phyloP scores from a whole-genome alignment of 2,329 filamentous ascomycete genomes.

The Paramyrothecium roridum region DNA sequence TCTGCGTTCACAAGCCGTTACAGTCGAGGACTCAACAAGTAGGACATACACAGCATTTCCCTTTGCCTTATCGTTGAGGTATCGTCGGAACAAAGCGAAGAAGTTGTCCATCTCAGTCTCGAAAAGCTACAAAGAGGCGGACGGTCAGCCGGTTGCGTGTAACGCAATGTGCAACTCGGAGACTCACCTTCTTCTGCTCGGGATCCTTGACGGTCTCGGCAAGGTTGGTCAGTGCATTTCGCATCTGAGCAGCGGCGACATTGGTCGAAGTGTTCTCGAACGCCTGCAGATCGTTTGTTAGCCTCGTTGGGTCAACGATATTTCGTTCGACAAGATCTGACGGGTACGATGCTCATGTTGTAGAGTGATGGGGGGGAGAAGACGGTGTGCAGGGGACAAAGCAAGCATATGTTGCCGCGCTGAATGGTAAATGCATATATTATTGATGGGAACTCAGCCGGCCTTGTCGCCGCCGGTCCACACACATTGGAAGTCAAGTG shows the following conservation, averaged over 20 bases:
- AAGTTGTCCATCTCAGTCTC: conserved; percentile 99
- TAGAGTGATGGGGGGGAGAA: neutral
- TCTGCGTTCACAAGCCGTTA: neutral
- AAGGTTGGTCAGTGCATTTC: conserved; percentile 91
- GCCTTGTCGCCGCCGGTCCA: too few relatives aligned
- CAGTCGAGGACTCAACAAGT: conserved; percentile 1
- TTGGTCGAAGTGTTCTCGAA: conserved; percentile 99
- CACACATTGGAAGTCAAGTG: too few relatives aligned
- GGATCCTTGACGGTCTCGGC: conserved; percentile 85
- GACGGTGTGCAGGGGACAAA: neutral
- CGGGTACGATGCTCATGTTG: neutral
- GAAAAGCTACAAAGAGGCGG: conserved; percentile 63
- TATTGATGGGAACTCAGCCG: too few relatives aligned
- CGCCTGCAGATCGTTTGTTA: conserved; percentile 56
- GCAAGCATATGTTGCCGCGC: neutral
- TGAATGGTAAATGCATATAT: neutral
- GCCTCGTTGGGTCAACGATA: conserved; percentile 7
- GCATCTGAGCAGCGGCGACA: conserved; percentile 97
- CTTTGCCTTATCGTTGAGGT: conserved; percentile 98
- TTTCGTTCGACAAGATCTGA: neutral
- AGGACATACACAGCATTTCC: conserved; percentile 74
- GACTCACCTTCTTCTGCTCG: conserved; percentile 73
- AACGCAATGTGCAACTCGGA: neutral
- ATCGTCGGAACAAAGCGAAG: conserved; percentile 96
- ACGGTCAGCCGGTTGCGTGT: conserved; percentile 4